Evolutionary conservation across 129 eudicot genomes (phyloP).

Genomic region (Smallanthus sonchifolius): DNA sequence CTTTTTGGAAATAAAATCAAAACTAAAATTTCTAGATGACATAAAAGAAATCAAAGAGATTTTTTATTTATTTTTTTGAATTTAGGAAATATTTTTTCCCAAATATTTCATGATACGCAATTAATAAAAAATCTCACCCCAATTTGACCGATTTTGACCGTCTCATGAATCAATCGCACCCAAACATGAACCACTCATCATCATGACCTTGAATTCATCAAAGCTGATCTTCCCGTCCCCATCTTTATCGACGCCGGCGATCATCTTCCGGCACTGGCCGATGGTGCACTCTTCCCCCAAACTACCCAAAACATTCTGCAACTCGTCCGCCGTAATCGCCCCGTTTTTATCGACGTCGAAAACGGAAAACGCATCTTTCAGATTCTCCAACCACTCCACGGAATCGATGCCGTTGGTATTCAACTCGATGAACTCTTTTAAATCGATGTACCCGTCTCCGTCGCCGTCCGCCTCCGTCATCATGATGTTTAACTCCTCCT

Average conservation of each 20-base stretch:
- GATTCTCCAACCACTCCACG: constrained; percentile 39
- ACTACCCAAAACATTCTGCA: constrained; percentile 45
- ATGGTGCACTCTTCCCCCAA: constrained; percentile 53
- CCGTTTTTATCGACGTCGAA: constrained; percentile 65
- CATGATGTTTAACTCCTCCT: constrained; percentile 38
- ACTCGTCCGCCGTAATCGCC: constrained; percentile 54
- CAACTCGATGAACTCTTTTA: constrained; percentile 54
- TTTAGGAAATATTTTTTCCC: not conserved
- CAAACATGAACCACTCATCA: constrained; percentile 51
- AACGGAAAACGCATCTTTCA: constrained; percentile 51
- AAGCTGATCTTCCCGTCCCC: constrained; percentile 61
- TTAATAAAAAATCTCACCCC: not conserved
- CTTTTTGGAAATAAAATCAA: too few species aligned
- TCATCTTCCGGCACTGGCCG: constrained; percentile 59
- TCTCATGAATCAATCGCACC: not conserved
- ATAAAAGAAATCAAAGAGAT: too few species aligned
- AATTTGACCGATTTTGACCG: not conserved
- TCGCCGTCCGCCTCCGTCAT: constrained; percentile 53
- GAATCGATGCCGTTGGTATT: constrained; percentile 57
- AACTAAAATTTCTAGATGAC: too few species aligned
- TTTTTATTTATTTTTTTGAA: not conserved
- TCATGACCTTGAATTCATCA: constrained; percentile 82
- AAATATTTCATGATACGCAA: not conserved
- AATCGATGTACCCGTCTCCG: constrained; percentile 67
- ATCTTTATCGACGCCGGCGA: constrained; percentile 53